Evolutionary conservation across 176 grass and related monocot genomes (phyloP).

Genomic region (Pharus latifolius): DNA sequence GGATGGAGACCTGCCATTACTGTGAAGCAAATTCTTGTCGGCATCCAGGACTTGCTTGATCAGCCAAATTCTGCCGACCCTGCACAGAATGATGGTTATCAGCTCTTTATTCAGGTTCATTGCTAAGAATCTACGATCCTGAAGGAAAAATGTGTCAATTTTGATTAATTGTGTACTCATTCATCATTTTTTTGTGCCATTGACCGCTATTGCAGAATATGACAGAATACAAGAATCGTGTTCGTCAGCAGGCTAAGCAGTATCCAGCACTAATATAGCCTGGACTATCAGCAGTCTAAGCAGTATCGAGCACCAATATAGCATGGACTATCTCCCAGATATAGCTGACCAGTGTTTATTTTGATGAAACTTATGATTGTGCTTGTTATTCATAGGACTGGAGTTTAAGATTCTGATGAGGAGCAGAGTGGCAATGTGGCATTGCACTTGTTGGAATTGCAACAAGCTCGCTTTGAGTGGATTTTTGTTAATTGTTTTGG

Average conservation of each 20-base stretch:
- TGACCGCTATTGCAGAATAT: constrained; percentile 34
- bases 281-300: constrained; percentile 40
- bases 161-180: neutral
- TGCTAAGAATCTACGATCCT: neutral
- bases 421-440: neutral
- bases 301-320: constrained; percentile 46
- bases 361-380: neutral
- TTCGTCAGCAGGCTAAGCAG: constrained; percentile 51
- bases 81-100: constrained; percentile 47
- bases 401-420: neutral
- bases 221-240: constrained; percentile 36
- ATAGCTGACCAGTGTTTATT: neutral
- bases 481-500: neutral
- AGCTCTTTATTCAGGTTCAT: constrained; percentile 54
- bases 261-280: constrained; percentile 48
- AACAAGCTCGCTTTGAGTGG: neutral
- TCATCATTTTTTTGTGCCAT: neutral
- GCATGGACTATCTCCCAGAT: neutral
- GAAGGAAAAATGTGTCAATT: neutral
- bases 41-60: constrained; percentile 83
- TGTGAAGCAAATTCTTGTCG: constrained; percentile 73
- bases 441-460: neutral
- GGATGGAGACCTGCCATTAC: constrained; percentile 82
- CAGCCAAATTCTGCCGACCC: constrained; percentile 52
- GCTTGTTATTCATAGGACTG: neutral